Evolutionary conservation across 495 filamentous ascomycete genomes (phyloP).

Genomic region (Xylaria flabelliformis): DNA sequence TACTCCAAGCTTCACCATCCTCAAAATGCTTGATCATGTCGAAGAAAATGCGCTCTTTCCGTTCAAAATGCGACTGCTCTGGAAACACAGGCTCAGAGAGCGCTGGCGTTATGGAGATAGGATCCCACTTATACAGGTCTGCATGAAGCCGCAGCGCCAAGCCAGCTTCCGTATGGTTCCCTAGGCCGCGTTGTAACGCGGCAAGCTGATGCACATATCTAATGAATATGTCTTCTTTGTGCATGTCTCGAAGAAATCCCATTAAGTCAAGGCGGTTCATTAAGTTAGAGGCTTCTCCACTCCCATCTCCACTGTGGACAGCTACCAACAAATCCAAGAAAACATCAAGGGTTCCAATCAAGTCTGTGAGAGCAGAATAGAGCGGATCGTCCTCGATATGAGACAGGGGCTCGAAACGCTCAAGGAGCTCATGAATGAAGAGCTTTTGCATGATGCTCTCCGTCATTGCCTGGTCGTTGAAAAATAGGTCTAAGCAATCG

Average conservation of each 20-base stretch:
- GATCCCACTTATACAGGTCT: constrained; percentile 92
- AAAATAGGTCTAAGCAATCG: constrained; percentile 89
- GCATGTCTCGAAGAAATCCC: constrained; percentile 97
- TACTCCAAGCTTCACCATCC: constrained; percentile 89
- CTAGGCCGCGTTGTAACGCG: constrained; percentile 71
- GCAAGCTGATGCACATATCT: constrained; percentile 95
- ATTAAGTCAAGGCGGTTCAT: constrained; percentile 89
- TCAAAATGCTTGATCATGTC: constrained; percentile 94
- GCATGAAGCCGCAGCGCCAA: constrained; percentile 90
- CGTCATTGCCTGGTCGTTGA: constrained; percentile 84
- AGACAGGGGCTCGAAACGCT: constrained; percentile 76
- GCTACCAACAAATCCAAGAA: constrained; percentile 90
- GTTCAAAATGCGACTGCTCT: constrained; percentile 87
- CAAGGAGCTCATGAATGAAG: constrained; percentile 85
- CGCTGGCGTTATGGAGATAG: constrained; percentile 67
- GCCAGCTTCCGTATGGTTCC: constrained; percentile 89
- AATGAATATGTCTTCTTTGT: constrained; percentile 95
- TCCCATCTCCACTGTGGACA: constrained; percentile 82
- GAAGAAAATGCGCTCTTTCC: constrained; percentile 91
- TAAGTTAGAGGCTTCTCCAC: constrained; percentile 71
- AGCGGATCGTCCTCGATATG: constrained; percentile 72
- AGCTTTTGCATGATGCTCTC: constrained; percentile 91
- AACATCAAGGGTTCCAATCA: constrained; percentile 85
- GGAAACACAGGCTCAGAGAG: constrained; percentile 77
- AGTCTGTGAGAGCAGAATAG: constrained; percentile 73